phyloP scores from a whole-genome alignment of 148 eudicot species.

The Simmondsia chinensis region DNA sequence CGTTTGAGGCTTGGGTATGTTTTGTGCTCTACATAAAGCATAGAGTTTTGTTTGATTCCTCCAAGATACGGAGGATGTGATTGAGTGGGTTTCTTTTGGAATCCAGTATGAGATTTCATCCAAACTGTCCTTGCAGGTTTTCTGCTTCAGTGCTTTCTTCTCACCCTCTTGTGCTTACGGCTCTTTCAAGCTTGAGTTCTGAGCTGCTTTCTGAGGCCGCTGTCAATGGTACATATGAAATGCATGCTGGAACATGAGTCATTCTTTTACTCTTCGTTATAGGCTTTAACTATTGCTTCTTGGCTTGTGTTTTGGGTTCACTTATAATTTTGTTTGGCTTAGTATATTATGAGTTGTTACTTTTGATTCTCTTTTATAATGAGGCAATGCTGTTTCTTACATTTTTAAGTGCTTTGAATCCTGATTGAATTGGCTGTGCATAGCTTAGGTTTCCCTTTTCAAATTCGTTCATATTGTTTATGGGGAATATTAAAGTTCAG shows the following conservation, averaged over 20 bases:
- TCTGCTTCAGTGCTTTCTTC: constrained; percentile 79
- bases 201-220: constrained; percentile 83
- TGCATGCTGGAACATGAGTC: no score
- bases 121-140: constrained; percentile 58
- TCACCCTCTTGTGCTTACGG: constrained; percentile 79
- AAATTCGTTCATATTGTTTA: no score
- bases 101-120: no score
- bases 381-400: no score
- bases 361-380: constrained; percentile 3
- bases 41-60: background rate
- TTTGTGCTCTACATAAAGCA: constrained; percentile 3
- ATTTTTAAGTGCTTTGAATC: no score
- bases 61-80: constrained; percentile 1
- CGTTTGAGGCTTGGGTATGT: constrained; percentile 84
- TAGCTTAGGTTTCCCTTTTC: no score
- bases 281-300: no score
- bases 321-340: no score
- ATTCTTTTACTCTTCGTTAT: no score
- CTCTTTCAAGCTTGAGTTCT: constrained; percentile 79
- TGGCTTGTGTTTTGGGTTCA: no score
- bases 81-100: constrained; percentile 3
- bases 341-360: background rate
- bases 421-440: no score
- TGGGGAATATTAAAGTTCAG: no score
- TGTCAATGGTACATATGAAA: constrained; percentile 62